These are phyloP conservation scores for Annona squamosa DNA, from an alignment of 164 flowering plant genomes.

Conservation along the genomic window DNA sequence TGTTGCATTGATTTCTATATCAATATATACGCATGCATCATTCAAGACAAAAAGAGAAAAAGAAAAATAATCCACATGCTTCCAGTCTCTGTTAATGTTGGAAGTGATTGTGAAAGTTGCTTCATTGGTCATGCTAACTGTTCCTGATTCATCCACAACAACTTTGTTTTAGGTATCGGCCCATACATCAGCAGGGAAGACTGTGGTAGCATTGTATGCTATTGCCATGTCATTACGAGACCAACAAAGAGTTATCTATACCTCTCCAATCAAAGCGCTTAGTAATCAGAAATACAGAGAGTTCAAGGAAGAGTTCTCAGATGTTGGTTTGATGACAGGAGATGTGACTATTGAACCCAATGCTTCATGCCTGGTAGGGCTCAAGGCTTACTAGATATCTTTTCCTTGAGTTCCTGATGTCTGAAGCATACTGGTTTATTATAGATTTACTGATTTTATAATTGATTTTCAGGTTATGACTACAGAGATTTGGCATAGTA, in stretches of 20 bases:
- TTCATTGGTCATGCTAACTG: background rate
- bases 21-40: too few species aligned
- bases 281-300: constrained; percentile 96
- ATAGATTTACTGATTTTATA: background rate
- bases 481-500: constrained; percentile 97
- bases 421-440: background rate
- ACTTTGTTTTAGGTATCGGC: constrained; percentile 72
- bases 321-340: constrained; percentile 99
- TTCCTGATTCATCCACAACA: background rate
- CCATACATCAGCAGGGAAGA: constrained; percentile 98
- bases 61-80: too few species aligned
- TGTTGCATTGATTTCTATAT: too few species aligned
- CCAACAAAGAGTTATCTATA: constrained; percentile 86
- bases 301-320: constrained; percentile 91
- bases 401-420: background rate
- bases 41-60: too few species aligned
- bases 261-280: constrained; percentile 97
- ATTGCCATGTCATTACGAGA: constrained; percentile 89
- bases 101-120: background rate
- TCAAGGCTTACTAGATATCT: background rate
- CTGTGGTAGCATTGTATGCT: constrained; percentile 90
- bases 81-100: too few species aligned
- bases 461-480: constrained; percentile 78
- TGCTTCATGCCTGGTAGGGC: constrained; percentile 89
- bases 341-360: constrained; percentile 97